phyloP scores from a whole-genome alignment of 306 rosid genomes.

The Hippophae gyantsensis region DNA sequence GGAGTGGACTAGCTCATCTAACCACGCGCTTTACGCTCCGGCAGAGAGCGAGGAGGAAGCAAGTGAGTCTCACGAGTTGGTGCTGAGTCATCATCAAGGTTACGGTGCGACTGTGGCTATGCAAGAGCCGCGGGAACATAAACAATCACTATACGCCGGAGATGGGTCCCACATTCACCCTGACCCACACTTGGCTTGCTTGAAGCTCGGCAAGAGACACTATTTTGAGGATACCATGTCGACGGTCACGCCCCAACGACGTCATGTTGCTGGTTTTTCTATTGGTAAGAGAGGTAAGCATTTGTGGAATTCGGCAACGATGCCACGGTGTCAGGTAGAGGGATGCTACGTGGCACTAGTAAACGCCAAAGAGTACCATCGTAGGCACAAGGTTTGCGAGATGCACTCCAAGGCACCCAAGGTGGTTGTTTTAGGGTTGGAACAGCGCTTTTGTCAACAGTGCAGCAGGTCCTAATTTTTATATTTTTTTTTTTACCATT shows the following conservation, averaged over 20 bases:
- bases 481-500: neutral
- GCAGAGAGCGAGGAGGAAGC: too few relatives aligned
- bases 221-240: conserved; percentile 60
- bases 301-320: conserved; percentile 12
- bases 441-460: conserved; percentile 96
- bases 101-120: neutral
- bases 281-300: conserved; percentile 32
- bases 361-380: conserved; percentile 82
- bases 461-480: conserved; percentile 60
- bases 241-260: conserved; percentile 6
- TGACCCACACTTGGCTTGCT: conserved; percentile 69
- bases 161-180: conserved; percentile 40
- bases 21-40: neutral
- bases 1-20: neutral
- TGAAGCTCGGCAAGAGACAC: conserved; percentile 90
- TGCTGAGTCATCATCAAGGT: conserved; percentile 10
- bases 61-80: neutral
- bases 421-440: conserved; percentile 65
- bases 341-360: conserved; percentile 76
- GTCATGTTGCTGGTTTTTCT: conserved; percentile 21
- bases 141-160: conserved; percentile 20
- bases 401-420: conserved; percentile 90
- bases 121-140: conserved; percentile 4
- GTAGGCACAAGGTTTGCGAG: conserved; percentile 92
- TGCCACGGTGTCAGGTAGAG: conserved; percentile 84